Base-by-base conservation (phyloP, 305 asterid species). In the Fraxinus dipetala region DNA sequence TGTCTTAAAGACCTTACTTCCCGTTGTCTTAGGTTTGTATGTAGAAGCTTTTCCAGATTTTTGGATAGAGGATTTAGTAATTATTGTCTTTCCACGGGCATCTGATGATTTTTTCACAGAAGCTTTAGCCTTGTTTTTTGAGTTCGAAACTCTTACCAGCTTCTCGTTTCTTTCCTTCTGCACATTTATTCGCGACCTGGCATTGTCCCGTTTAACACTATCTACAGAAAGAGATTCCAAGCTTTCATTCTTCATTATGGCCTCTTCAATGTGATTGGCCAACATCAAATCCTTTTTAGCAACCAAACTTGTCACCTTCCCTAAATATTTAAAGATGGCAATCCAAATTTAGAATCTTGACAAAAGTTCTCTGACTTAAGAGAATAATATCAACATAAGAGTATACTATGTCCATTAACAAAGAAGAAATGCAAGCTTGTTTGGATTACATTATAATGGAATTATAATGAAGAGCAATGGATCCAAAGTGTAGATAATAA, bases 221-320 rank as follows among this genome's bases (percentile, higher is more conserved):
- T 93, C 98, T 75, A 91, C 87, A 2, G 98, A 92, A 56, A 96
- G 87, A 72, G 99, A 89, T 83, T 96, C 99, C 89, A 96, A 87
- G 89, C 98, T 91, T 90, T 92, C 97, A 22, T 96, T 96, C 91
- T 96, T 96, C 85, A 26, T 72, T 3, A 96, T 85, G 61, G 98
- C 98, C 86, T 93, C 98, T 85, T 96, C 99, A 31, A 96, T 93
- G 84, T 88, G 89, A 11, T 79, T 76, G 63, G 98, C 98, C 90
- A 96, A 87, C 65, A 87, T 76, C 79, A 81, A 70, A 85, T 96
- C 89, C 78, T 84, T 94, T 85, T 78, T 91, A 20, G 98, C 91
- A 69, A 96, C 84, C 90, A 96, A 90, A 89, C 99, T 93, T 16
- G 99, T 94, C 83, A 96, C 97, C 87, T 94, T 96, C 81, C 99